phyloP scores from a whole-genome alignment of 2,329 filamentous ascomycete species.

The Chaetomium sp. region DNA sequence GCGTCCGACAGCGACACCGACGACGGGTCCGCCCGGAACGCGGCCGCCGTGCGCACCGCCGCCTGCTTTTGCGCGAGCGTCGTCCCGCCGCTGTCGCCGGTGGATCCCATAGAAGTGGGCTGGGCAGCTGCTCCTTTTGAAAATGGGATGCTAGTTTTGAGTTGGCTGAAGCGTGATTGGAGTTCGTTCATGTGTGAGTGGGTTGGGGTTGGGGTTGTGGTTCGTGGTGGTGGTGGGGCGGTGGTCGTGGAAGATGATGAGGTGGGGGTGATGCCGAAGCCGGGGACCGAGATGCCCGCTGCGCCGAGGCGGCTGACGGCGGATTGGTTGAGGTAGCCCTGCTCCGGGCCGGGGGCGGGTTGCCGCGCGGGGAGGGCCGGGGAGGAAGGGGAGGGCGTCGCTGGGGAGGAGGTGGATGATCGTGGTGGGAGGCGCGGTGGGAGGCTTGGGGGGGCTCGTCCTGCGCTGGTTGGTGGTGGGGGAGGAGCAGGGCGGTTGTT shows the following conservation, averaged over 20 bases:
- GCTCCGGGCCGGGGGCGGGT: slow-evolving; percentile 1
- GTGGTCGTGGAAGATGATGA: slow-evolving; percentile 25
- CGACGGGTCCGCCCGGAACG: slow-evolving; percentile 62
- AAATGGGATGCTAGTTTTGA: slow-evolving; percentile 46
- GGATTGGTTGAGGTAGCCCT: slow-evolving; percentile 50
- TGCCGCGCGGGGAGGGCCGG: slow-evolving; percentile 33
- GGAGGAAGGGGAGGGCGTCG: slow-evolving; percentile 19
- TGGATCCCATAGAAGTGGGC: too few relatives aligned
- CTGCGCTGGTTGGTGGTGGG: slow-evolving; percentile 22
- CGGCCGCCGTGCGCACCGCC: slow-evolving; percentile 61
- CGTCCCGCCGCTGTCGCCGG: slow-evolving; percentile 27
- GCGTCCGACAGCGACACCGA: slow-evolving; percentile 63
- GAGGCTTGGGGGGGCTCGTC: slow-evolving; percentile 52
- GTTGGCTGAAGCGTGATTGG: slow-evolving; percentile 57
- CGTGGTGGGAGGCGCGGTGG: slow-evolving; percentile 74
- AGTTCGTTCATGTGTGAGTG: slow-evolving; percentile 61
- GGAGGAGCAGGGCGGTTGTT: slow-evolving; percentile 39
- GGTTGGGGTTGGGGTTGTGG: slow-evolving; percentile 37
- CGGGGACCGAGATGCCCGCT: slow-evolving; percentile 77
- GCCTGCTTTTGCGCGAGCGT: slow-evolving; percentile 59
- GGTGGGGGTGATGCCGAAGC: slow-evolving; percentile 62
- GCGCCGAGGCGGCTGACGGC: slow-evolving; percentile 68
- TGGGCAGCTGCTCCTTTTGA: slow-evolving; percentile 23
- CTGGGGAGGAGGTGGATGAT: slow-evolving; percentile 46
- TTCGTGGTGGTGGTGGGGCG: slow-evolving; percentile 20